Percentiles rank a stretch among this genome's conserved stretches.
Conservation (phyloP, 1,139 yeast genomes). For the Pneumocystis wakefieldiae region DNA sequence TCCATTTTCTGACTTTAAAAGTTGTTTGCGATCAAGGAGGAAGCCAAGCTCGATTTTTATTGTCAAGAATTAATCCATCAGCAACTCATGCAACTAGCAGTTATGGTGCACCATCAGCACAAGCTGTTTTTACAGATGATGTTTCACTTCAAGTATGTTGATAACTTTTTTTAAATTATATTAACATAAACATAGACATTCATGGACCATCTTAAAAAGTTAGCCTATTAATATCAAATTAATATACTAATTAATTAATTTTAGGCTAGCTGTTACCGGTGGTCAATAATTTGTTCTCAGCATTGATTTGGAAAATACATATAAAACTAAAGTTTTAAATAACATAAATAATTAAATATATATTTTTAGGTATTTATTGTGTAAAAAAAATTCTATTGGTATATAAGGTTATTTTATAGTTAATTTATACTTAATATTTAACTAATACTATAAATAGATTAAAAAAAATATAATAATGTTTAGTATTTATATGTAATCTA, state of each 20-base stretch:
- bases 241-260: neutral
- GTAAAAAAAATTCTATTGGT: neutral
- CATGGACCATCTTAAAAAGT: slow-evolving; percentile 53
- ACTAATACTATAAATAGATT: neutral
- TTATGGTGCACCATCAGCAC: slow-evolving; percentile 38
- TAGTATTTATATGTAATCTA: neutral
- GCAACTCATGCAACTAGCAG: slow-evolving; percentile 50
- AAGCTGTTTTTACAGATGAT: slow-evolving; percentile 85
- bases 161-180: slow-evolving; percentile 39
- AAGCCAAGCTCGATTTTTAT: slow-evolving; percentile 91
- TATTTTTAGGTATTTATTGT: neutral
- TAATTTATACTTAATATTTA: neutral
- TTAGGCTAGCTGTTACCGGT: neutral
- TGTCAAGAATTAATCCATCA: slow-evolving; percentile 87
- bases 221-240: neutral
- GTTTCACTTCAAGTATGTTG: slow-evolving; percentile 83
- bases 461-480: neutral
- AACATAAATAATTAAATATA: neutral
- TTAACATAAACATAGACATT: slow-evolving; percentile 33
- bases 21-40: slow-evolving; percentile 94
- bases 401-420: neutral
- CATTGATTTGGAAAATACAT: neutral
- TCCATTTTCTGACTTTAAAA: neutral
- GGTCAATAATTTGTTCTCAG: neutral
- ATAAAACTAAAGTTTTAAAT: neutral